Conservation (phyloP, 163 green algal genomes). For the Chlorella variabilis region DNA sequence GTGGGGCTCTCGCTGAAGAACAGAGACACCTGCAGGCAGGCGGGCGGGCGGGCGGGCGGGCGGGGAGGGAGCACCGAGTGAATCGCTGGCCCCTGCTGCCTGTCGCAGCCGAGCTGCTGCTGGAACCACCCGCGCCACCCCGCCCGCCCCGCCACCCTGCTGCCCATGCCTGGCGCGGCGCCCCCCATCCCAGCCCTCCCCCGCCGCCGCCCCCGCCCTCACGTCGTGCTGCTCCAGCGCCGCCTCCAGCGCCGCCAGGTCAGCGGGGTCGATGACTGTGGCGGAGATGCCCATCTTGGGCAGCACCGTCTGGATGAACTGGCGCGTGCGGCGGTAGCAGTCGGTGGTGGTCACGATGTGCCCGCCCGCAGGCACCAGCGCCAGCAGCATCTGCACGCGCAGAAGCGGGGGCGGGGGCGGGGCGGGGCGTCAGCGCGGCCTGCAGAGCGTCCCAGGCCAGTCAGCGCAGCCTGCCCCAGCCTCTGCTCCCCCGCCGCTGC, state of each 20-base stretch:
- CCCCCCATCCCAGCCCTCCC: neutral
- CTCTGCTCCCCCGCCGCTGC: no score
- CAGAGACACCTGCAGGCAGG: slow-evolving; percentile 68
- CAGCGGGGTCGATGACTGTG: slow-evolving; percentile 95
- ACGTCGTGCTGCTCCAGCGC: slow-evolving; percentile 66
- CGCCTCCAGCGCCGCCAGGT: slow-evolving; percentile 81
- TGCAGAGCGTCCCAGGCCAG: no score
- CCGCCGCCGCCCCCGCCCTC: neutral
- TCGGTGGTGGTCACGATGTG: slow-evolving; percentile 99
- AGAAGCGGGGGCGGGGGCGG: no score
- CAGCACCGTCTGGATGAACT: slow-evolving; percentile 97
- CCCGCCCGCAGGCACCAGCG: slow-evolving; percentile 92
- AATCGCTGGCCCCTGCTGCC: no score
- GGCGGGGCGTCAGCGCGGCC: no score
- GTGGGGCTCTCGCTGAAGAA: slow-evolving; percentile 99
- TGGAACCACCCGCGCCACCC: neutral
- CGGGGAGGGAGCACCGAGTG: neutral
- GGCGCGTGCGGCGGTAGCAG: slow-evolving; percentile 92
- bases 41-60: neutral
- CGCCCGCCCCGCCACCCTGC: no score
- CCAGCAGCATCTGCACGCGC: slow-evolving; percentile 95
- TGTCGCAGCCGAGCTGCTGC: neutral
- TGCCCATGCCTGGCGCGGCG: neutral
- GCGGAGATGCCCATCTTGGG: slow-evolving; percentile 98
- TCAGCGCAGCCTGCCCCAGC: no score